Percentiles rank a stretch among this genome's conserved stretches.
phyloP scores from a whole-genome alignment of 352 stramenopile species.

The Plasmopara halstedii region DNA sequence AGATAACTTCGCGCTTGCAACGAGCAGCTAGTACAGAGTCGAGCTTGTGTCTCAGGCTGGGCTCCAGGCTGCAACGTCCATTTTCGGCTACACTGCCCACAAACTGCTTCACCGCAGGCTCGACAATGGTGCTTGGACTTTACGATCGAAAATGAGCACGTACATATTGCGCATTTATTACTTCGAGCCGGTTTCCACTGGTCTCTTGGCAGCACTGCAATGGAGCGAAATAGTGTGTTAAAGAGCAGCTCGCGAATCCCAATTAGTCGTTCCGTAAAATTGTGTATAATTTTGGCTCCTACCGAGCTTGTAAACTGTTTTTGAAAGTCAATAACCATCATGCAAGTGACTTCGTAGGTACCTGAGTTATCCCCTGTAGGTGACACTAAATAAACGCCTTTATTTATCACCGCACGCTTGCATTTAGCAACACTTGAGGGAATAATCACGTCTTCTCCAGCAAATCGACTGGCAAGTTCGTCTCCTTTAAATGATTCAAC shows the following conservation, averaged over 20 bases:
- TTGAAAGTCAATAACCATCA: slow-evolving; percentile 84
- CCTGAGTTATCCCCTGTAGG: slow-evolving; percentile 27
- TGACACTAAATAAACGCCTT: slow-evolving; percentile 65
- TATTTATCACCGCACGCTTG: slow-evolving; percentile 80
- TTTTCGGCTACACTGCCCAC: slow-evolving; percentile 72
- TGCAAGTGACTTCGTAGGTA: slow-evolving; percentile 70
- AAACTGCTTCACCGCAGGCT: slow-evolving; percentile 75
- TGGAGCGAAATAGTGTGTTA: slow-evolving; percentile 75
- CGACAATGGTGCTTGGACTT: slow-evolving; percentile 75
- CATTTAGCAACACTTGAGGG: slow-evolving; percentile 77
- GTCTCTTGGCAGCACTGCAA: slow-evolving; percentile 45
- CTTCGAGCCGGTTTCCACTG: slow-evolving; percentile 51
- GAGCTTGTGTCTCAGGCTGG: slow-evolving; percentile 49
- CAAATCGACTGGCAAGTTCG: slow-evolving; percentile 57
- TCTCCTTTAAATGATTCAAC: slow-evolving; percentile 80
- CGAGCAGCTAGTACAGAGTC: slow-evolving; percentile 75
- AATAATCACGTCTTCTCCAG: slow-evolving; percentile 57
- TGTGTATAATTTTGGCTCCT: slow-evolving; percentile 62
- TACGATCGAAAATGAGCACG: slow-evolving; percentile 61
- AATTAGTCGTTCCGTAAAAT: slow-evolving; percentile 70
- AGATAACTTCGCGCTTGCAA: slow-evolving; percentile 61
- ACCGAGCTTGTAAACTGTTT: slow-evolving; percentile 60
- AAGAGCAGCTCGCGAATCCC: slow-evolving; percentile 77
- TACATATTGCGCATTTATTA: slow-evolving; percentile 65
- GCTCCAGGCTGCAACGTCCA: slow-evolving; percentile 70